These are phyloP conservation scores for Pelargonium myrrhifolium DNA, from an alignment of 441 rosid genomes.

Conservation along the genomic window DNA sequence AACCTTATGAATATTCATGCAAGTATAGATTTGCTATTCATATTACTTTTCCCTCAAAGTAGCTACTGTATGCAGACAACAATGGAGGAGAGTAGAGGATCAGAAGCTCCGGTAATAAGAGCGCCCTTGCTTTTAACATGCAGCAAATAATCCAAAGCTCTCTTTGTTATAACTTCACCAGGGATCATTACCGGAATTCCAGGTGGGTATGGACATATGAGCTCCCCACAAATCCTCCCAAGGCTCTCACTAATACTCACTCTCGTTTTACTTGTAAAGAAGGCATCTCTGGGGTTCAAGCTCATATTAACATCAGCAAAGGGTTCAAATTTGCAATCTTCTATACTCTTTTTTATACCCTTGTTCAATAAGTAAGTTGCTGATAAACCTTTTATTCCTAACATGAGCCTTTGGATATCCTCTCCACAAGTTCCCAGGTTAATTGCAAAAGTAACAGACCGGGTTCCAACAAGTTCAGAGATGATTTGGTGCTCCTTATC, in stretches of 20 bases:
- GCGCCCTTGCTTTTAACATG: slow-evolving; percentile 32
- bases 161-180: slow-evolving; percentile 41
- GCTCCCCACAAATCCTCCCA: slow-evolving; percentile 45
- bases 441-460: slow-evolving; percentile 35
- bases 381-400: slow-evolving; percentile 34
- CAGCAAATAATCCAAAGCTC: slow-evolving; percentile 38
- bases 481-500: slow-evolving; percentile 31
- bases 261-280: slow-evolving; percentile 38
- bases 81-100: slow-evolving; percentile 38
- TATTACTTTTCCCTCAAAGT: not conserved
- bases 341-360: slow-evolving; percentile 6
- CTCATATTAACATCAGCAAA: slow-evolving; percentile 28
- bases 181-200: slow-evolving; percentile 51
- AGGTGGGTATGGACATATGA: slow-evolving; percentile 55
- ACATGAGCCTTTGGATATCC: slow-evolving; percentile 32
- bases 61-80: slow-evolving; percentile 24
- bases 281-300: slow-evolving; percentile 52
- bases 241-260: slow-evolving; percentile 33
- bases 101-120: slow-evolving; percentile 43
- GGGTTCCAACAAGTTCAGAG: slow-evolving; percentile 43
- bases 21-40: not conserved
- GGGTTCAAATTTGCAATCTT: slow-evolving; percentile 22
- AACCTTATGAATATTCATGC: not conserved
- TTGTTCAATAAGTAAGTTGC: slow-evolving; percentile 9
- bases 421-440: slow-evolving; percentile 43